Conservation (phyloP, 768 basidiomycete species). For the Pholiota conissans region DNA sequence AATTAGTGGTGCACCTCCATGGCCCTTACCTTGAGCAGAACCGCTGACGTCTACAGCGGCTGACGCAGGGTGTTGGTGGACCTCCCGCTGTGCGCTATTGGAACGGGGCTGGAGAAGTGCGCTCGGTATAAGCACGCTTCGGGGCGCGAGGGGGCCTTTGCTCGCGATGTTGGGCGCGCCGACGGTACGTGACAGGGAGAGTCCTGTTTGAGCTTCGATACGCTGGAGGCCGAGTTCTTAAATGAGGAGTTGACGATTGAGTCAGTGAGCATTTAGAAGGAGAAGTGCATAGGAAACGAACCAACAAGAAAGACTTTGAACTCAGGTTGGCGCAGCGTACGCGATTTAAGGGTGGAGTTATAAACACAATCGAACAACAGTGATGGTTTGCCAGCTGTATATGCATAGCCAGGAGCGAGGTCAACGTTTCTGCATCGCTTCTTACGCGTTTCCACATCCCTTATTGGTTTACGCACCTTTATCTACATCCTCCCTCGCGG, state of each 20-base stretch:
- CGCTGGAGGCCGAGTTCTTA: slow-evolving; percentile 65
- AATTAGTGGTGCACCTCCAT: slow-evolving; percentile 34
- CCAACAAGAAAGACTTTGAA: slow-evolving; percentile 75
- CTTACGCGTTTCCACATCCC: no score
- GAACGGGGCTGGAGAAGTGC: slow-evolving; percentile 8
- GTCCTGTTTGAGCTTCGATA: slow-evolving; percentile 58
- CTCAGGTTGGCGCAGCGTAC: slow-evolving; percentile 55
- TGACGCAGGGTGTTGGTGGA: background rate
- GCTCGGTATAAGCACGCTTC: slow-evolving; percentile 56
- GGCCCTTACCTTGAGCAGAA: background rate
- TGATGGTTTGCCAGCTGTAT: slow-evolving; percentile 65
- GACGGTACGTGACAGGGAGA: slow-evolving; percentile 68
- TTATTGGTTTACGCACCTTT: slow-evolving; percentile 56
- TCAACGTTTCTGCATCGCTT: no score
- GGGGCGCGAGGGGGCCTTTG: slow-evolving; percentile 66
- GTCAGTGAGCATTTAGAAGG: background rate
- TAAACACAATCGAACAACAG: slow-evolving; percentile 77
- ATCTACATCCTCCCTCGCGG: slow-evolving; percentile 60
- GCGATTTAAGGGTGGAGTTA: slow-evolving; percentile 57
- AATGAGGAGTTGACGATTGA: background rate
- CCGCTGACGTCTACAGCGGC: background rate
- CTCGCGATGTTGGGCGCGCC: slow-evolving; percentile 74
- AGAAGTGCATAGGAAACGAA: slow-evolving; percentile 38
- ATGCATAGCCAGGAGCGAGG: background rate
- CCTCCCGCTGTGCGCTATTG: background rate